Base-by-base conservation (phyloP, 176 grass and related monocot genomes). In the Panicum miliaceum region DNA sequence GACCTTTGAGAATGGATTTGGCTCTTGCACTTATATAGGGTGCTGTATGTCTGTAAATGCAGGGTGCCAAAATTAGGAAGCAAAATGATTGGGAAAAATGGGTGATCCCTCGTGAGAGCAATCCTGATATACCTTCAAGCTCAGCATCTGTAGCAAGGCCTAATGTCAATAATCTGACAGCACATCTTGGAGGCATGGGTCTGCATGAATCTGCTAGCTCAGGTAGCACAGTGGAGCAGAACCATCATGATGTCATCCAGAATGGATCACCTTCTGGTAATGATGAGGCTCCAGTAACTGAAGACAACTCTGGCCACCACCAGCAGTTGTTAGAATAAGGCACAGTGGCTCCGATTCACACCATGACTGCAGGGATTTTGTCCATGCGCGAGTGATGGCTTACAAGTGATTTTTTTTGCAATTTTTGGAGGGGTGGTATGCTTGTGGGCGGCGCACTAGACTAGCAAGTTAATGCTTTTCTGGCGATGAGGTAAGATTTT, bases 31-130 rank as follows among this genome's bases (percentile, higher is more conserved):
- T 72, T 67, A 82, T 58, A 52, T 41, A 73, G 47, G 5, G 2
- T 7, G n/a, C 22, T 58, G 15, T 46, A 34, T 79, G 25, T 68
- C 3, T 73, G 26, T 60, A 80, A 48, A 83, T 86, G 85, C 64
- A 93, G 91, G 91, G 64, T 6, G 68, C 81, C 43, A 90, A 86
- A 77, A 77, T 93, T 63, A 90, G 91, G 82, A 90, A 35, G 82
- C 82, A 78, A 43, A 53, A 76, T 16, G 88, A 93, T 43, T 93
- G 88, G 91, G 53, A 86, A 22, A 90, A 83, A 51, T 93, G 91
- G 91, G 54, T 90, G 45, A 75, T 93, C 48, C 82, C 82, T 64
- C 61, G 46, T 18, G 76, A 68, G 47, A 83, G 59, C 51, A 85
- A 81, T 69, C 78, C 63, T 82, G 58, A 65, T 69, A 40, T 56